These are phyloP conservation scores for Ophiostoma populinum DNA, from an alignment of 2,329 filamentous ascomycete genomes.

Conservation along the genomic window DNA sequence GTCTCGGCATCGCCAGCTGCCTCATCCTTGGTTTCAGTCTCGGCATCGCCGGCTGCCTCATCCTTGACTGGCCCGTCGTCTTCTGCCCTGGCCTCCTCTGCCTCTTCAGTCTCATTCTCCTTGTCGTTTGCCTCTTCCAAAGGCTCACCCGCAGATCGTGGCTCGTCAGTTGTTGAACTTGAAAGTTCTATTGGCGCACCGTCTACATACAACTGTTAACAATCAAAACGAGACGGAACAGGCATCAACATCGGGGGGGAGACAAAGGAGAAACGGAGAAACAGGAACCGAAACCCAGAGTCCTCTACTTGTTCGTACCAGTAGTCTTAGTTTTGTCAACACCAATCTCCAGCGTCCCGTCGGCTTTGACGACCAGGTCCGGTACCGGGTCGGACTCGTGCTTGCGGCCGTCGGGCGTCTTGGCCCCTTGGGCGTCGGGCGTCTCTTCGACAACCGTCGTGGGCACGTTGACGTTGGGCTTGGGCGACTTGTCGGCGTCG, in stretches of 20 bases:
- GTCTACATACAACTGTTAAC: slow-evolving; percentile 19
- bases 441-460: slow-evolving; percentile 37
- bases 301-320: slow-evolving; percentile 22
- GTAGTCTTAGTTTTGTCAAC: slow-evolving; percentile 2
- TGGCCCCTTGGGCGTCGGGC: slow-evolving; percentile 25
- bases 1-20: neutral
- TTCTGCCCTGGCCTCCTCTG: slow-evolving; percentile 11
- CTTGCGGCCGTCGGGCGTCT: slow-evolving; percentile 27
- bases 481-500: slow-evolving; percentile 1
- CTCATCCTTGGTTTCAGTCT: neutral
- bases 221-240: slow-evolving; percentile 12
- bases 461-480: slow-evolving; percentile 25
- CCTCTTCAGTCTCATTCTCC: slow-evolving; percentile 1
- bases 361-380: slow-evolving; percentile 30
- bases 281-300: slow-evolving; percentile 7
- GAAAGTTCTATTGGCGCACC: slow-evolving; percentile 21
- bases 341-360: slow-evolving; percentile 22
- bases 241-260: slow-evolving; percentile 2
- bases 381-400: slow-evolving; percentile 35
- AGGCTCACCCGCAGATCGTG: neutral
- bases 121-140: neutral
- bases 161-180: slow-evolving; percentile 12
- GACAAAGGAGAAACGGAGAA: slow-evolving; percentile 5
- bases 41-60: neutral
- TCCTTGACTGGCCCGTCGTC: slow-evolving; percentile 9